Evolutionary conservation across 495 filamentous ascomycete species (phyloP), one percentile per base, ranked within the genome.

Genomic region (Penicillium psychrofluorescens): DNA sequence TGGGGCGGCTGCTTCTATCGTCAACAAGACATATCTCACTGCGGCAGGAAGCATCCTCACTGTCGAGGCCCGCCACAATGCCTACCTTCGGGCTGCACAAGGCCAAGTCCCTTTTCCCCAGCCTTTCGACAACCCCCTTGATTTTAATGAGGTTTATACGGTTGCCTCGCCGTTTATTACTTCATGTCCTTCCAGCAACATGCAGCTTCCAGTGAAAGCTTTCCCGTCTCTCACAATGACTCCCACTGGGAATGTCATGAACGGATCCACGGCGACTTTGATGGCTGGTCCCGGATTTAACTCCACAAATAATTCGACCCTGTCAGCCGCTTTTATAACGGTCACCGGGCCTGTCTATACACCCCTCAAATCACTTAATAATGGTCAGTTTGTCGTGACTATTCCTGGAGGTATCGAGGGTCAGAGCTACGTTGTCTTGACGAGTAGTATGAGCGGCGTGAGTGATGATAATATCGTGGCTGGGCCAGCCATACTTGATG

Each of bases 11-110:
- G 73, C 75, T 2, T 63, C 70, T 15, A 77, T 84, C 53, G 61
- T 71, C 50, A 66, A 67, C 44, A 68, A 71, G 13, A 54, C 45
- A 7, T 76, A 74, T 53, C 65, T 84, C 28, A 77, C 76, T n/a
- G 77, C 74, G 4, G 81, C 80, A 7, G 79, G 72, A 22, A 73
- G 72, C 33, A 84, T 85, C 51, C 59, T 82, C 28, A 79, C 80
- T 35, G 66, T 80, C 14, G 81, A 84, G 50, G 70, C 77, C 31
- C 72, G 80, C 5, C 81, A 84, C 63, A 75, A 66, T 28, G 63
- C 79, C 7, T 78, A 75, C 56, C 66, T 83, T 40, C 78, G 81
- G 38, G 64, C 65, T 33, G 59, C 70, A 5, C 62, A 72, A 8
- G 57, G 65, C 8, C 55, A 76, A 38, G 55, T 55, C 12, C 76